Percentiles rank a stretch among this genome's conserved stretches.
These are phyloP conservation scores for Claviceps pazoutovae DNA, from an alignment of 2,329 filamentous ascomycete species.

Conservation along the genomic window DNA sequence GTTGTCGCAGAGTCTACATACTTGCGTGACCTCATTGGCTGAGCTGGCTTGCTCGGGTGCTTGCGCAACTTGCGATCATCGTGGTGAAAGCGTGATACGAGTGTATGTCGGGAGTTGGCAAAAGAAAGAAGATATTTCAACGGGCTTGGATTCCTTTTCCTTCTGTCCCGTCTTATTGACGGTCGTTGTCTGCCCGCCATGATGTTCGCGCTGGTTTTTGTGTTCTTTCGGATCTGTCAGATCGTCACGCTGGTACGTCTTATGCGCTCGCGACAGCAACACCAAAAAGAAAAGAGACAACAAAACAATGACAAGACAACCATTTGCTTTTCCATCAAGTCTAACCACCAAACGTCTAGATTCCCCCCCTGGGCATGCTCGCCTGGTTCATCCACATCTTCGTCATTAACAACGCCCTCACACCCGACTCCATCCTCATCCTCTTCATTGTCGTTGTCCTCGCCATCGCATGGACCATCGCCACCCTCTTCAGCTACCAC, in stretches of 20 bases:
- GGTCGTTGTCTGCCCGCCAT: conserved; percentile 25
- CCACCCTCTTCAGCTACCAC: conserved; percentile 54
- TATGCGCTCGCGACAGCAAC: background rate
- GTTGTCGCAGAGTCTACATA: too few species aligned
- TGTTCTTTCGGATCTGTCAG: conserved; percentile 47
- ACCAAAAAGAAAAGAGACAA: background rate
- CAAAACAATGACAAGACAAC: background rate
- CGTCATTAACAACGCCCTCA: conserved; percentile 40
- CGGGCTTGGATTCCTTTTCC: background rate
- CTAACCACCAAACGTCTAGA: conserved; percentile 24
- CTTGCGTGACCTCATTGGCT: too few species aligned
- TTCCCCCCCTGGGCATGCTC: conserved; percentile 52
- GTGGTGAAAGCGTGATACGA: background rate
- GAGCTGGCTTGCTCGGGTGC: too few species aligned
- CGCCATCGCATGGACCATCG: conserved; percentile 47
- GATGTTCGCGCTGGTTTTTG: conserved; percentile 50
- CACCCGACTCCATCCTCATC: conserved; percentile 48
- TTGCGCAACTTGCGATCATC: too few species aligned
- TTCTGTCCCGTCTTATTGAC: background rate
- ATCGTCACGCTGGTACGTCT: conserved; percentile 46
- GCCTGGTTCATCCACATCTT: conserved; percentile 52
- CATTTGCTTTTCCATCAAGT: background rate
- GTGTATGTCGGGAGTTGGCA: background rate
- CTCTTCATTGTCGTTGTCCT: conserved; percentile 55
- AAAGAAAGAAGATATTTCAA: background rate